Base-by-base conservation (phyloP, 805 yeast species). In the Starmerella stellata region DNA sequence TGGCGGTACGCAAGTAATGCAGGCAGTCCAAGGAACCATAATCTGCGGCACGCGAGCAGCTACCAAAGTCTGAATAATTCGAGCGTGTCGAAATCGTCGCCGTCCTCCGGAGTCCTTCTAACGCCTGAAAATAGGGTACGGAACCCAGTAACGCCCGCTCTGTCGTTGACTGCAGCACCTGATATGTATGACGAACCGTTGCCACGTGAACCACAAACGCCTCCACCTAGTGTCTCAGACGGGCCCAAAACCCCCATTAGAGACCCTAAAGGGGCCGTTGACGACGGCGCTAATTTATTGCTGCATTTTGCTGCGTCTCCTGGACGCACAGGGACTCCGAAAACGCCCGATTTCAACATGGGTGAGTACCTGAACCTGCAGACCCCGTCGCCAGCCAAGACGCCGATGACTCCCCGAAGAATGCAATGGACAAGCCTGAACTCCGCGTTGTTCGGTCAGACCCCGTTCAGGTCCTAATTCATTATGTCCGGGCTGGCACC, bases 221-320 rank as follows among this genome's bases (percentile, higher is more conserved):
- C 48, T 17, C 46, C 49, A 24, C 40, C 40, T 23, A 24, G 37
- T 21, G 33, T 39, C 8, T 44, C 49, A 18, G 27, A 44, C 13
- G 37, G 45, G 3, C 57, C 57, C 15, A 43, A 46, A 27, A 54
- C 58, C 7, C 56, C 60, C 4, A 54, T 56, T 27, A 41, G 42
- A 5, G 27, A 27, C 15, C 5, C 9, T 15, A 38, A 30, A n/a
- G 38, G 30, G 19, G 29, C 39, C 21, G 40, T 44, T 21, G 35
- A 38, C 36, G 90, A 78, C 56, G 93, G 92, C 13, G 93, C 92
- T 1, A 87, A 77, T 54, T 59, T 81, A 44, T 65, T 81, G 44
- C 69, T 81, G 71, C 81, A 71, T 56, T 62, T 81, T 48, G 92
- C 93, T 2, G 77, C 85, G 5, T 78, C 90, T 7, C 93, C 93